Evolutionary conservation across 176 grass and related monocot genomes (phyloP).

Genomic region (Phragmites australis): DNA sequence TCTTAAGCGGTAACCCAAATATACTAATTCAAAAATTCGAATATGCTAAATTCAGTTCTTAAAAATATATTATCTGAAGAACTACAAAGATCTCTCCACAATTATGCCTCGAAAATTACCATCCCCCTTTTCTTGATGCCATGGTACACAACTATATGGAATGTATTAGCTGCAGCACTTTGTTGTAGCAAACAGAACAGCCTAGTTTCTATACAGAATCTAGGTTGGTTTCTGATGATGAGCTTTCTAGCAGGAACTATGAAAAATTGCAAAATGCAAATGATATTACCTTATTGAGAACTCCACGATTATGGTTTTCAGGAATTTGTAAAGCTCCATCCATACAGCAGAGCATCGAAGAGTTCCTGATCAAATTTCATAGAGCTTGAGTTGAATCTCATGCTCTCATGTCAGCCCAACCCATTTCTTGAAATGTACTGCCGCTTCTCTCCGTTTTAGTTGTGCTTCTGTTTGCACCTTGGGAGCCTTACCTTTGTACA

Average conservation of each 20-base stretch:
- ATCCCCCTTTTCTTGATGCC: neutral
- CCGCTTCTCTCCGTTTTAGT: constrained; percentile 80
- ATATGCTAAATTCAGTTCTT: neutral
- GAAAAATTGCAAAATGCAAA: neutral
- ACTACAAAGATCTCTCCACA: neutral
- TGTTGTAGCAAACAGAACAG: neutral
- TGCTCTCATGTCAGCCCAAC: constrained; percentile 70
- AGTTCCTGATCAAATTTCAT: constrained; percentile 73
- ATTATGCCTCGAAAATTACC: neutral
- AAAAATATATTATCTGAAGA: neutral
- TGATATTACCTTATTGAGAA: constrained; percentile 10
- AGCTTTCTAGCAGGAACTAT: neutral
- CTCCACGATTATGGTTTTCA: neutral
- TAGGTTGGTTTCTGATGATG: constrained; percentile 13
- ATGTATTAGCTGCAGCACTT: constrained; percentile 1
- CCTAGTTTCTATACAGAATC: neutral
- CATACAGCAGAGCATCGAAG: neutral
- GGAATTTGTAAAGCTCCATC: constrained; percentile 16
- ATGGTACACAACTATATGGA: neutral
- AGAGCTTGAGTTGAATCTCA: constrained; percentile 33
- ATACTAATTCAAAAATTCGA: neutral
- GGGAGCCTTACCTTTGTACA: constrained; percentile 76
- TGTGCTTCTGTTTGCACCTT: constrained; percentile 91
- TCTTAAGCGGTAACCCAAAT: neutral
- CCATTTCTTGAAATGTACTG: constrained; percentile 80